Base-by-base conservation (phyloP, 2,329 filamentous ascomycete genomes). In the Paraphoma sp. region DNA sequence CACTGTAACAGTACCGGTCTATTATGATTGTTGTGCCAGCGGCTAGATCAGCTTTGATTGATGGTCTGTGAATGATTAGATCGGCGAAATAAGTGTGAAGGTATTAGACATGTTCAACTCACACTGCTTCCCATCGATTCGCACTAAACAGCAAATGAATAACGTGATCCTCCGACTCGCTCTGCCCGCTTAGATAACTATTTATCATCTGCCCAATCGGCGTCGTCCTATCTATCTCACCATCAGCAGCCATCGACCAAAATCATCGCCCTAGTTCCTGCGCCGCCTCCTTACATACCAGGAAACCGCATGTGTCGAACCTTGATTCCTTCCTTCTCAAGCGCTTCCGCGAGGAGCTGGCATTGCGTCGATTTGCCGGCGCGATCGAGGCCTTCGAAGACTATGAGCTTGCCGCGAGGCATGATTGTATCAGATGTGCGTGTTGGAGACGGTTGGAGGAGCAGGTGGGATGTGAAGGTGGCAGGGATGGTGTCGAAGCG, bases 281-380 rank as follows among this genome's bases (percentile, higher is more conserved):
- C 23, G 23, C 23, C 23, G 23, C 23, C 23, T 23, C 23, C 23
- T 23, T 23, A 67, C 69, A 29, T 77, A 89, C 87, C 86, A 70
- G 89, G 89, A 74, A 92, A 91, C 52, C 88, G 81, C 71, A 89
- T 80, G 57, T 85, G 82, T 66, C 83, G 81, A 30, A 88, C 84
- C 47, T 80, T 75, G 46, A 81, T 76, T 7, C 85, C 86, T 53
- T 79, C 71, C 6, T 75, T 69, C 52, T 81, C 74, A 3, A 92
- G 79, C 38, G 76, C 79, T 29, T 83, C 76, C 38, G 82, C 83
- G 41, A 97, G 81, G 45, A 87, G 79, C 68, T 88, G 84, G 65
- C 92, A 93, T 83, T 97, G 93, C 33, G 93, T 96, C 18, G 92
- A 94, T 83, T 97, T 97, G 53, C 93, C 93, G 43, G 93, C 92